Conservation (phyloP, 495 filamentous ascomycete genomes). For the Xylaria sp. region DNA sequence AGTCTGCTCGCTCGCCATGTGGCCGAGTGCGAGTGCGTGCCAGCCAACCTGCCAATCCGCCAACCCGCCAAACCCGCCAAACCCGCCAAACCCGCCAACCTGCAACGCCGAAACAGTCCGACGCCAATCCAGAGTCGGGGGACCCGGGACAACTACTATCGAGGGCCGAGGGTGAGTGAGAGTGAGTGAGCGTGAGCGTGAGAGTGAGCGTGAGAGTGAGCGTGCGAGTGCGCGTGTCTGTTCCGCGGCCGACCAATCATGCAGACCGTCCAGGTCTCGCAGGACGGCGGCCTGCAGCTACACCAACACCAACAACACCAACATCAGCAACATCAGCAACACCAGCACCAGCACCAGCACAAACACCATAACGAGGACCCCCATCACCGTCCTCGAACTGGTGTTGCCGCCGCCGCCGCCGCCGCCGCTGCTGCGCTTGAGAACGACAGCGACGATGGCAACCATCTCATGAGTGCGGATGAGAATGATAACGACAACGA, state of each 20-base stretch:
- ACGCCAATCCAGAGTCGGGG: background rate
- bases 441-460: constrained; percentile 43
- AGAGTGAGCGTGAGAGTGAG: too few relatives aligned
- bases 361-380: background rate
- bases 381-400: background rate
- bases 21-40: constrained; percentile 21
- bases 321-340: constrained; percentile 38
- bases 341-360: background rate
- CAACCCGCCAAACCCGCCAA: too few relatives aligned
- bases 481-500: constrained; percentile 41
- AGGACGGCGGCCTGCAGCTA: constrained; percentile 30
- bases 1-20: constrained; percentile 24
- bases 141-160: too few relatives aligned
- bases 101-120: constrained; percentile 17
- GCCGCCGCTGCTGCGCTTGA: constrained; percentile 30
- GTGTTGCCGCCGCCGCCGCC: constrained; percentile 25
- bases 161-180: too few relatives aligned
- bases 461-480: constrained; percentile 40
- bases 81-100: too few relatives aligned
- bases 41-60: too few relatives aligned
- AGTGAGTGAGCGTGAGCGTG: too few relatives aligned
- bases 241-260: constrained; percentile 24
- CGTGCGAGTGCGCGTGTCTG: background rate
- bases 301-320: constrained; percentile 25
- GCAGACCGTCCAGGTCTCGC: constrained; percentile 33